phyloP scores from a whole-genome alignment of 495 filamentous ascomycete species.

The Oidiodendron maius region DNA sequence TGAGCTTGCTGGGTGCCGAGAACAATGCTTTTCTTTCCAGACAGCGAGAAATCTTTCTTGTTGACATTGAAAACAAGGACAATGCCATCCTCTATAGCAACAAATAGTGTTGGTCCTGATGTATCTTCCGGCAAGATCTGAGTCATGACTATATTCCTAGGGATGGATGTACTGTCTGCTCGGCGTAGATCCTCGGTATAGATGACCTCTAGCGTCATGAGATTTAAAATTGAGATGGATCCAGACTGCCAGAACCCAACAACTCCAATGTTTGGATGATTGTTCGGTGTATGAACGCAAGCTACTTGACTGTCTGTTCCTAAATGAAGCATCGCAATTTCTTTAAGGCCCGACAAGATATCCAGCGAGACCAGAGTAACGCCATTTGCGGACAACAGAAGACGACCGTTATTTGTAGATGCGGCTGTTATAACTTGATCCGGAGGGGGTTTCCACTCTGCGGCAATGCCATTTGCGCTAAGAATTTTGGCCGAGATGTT shows the following conservation, averaged over 20 bases:
- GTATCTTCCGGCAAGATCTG: slow-evolving; percentile 53
- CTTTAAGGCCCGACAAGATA: slow-evolving; percentile 49
- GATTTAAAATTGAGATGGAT: slow-evolving; percentile 61
- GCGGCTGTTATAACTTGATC: slow-evolving; percentile 66
- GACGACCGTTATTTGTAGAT: slow-evolving; percentile 59
- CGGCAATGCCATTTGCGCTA: slow-evolving; percentile 30
- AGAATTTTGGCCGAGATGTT: slow-evolving; percentile 52
- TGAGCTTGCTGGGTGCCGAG: slow-evolving; percentile 80
- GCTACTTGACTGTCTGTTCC: slow-evolving; percentile 68
- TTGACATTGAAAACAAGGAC: slow-evolving; percentile 82
- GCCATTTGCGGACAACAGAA: slow-evolving; percentile 72
- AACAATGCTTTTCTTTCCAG: slow-evolving; percentile 70
- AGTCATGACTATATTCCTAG: slow-evolving; percentile 73
- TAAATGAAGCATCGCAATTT: slow-evolving; percentile 53
- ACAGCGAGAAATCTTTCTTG: slow-evolving; percentile 48
- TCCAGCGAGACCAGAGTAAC: slow-evolving; percentile 59
- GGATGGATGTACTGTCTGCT: slow-evolving; percentile 58
- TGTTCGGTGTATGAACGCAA: slow-evolving; percentile 64
- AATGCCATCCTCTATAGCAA: slow-evolving; percentile 92
- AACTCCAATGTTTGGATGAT: slow-evolving; percentile 51
- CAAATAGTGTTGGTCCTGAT: slow-evolving; percentile 66
- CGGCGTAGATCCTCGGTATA: slow-evolving; percentile 54
- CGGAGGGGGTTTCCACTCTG: slow-evolving; percentile 59
- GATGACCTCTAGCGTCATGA: slow-evolving; percentile 56
- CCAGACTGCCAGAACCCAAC: slow-evolving; percentile 82